Percentiles rank a stretch among this genome's conserved stretches.
phyloP scores from a whole-genome alignment of 805 yeast genomes.

The Ogataea neopini region DNA sequence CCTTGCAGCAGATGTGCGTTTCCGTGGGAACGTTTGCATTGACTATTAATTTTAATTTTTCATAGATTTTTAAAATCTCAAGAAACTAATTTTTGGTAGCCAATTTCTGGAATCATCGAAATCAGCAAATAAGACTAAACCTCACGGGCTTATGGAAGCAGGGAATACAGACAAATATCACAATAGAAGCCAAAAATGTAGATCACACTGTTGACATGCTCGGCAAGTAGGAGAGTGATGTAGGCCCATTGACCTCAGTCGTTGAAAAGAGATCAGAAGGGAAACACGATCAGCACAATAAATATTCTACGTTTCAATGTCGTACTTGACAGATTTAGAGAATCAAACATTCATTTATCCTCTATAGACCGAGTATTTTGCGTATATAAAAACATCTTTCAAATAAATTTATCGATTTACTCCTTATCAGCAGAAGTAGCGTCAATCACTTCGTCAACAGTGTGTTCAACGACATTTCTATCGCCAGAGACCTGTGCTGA shows the following conservation, averaged over 20 bases:
- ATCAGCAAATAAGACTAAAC: too few species aligned
- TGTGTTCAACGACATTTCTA: conserved; percentile 19
- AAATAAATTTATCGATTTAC: too few species aligned
- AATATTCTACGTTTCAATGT: conserved; percentile 41
- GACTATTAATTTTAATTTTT: too few species aligned
- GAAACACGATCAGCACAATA: conserved; percentile 24
- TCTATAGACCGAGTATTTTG: conserved; percentile 23
- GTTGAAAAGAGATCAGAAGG: conserved; percentile 19
- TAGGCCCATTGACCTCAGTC: too few species aligned
- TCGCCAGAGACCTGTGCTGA: conserved; percentile 39
- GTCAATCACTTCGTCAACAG: conserved; percentile 13
- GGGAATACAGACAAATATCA: too few species aligned
- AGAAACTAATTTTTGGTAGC: too few species aligned
- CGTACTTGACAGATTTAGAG: conserved; percentile 55
- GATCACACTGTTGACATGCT: too few species aligned
- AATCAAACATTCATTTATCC: conserved; percentile 53
- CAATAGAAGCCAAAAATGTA: too few species aligned
- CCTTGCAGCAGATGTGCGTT: conserved; percentile 23
- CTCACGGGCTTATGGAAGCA: too few species aligned
- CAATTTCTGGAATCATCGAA: too few species aligned
- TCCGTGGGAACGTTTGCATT: conserved; percentile 36
- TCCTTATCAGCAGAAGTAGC: conserved; percentile 4
- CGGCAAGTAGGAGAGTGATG: too few species aligned
- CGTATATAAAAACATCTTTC: not conserved
- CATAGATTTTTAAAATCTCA: too few species aligned